phyloP scores from a whole-genome alignment of 2,329 filamentous ascomycete species.

The Aaosphaeria pasadenensis region DNA sequence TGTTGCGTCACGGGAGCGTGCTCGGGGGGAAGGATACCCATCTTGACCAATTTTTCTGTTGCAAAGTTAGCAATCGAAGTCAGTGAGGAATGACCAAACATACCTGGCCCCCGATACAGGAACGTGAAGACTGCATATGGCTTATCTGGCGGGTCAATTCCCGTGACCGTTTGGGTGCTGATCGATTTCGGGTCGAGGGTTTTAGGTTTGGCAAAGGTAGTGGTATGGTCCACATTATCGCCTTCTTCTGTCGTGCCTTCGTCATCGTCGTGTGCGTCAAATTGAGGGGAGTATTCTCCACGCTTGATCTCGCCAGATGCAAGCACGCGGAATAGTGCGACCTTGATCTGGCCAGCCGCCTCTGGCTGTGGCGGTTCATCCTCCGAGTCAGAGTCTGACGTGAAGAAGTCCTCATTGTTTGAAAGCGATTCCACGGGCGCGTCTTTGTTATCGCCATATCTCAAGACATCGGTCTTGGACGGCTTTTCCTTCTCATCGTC shows the following conservation, averaged over 20 bases:
- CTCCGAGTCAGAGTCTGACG: conserved; percentile 67
- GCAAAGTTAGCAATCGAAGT: conserved; percentile 8
- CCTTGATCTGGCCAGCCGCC: conserved; percentile 95
- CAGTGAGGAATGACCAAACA: conserved; percentile 39
- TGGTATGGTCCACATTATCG: conserved; percentile 92
- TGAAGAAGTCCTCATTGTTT: conserved; percentile 63
- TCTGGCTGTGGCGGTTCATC: conserved; percentile 86
- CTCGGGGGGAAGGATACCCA: conserved; percentile 75
- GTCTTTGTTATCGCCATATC: conserved; percentile 75
- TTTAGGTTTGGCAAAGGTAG: conserved; percentile 96
- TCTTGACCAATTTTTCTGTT: conserved; percentile 89
- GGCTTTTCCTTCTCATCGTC: conserved; percentile 35
- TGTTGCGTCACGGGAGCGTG: conserved; percentile 54
- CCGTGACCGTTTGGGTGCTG: conserved; percentile 98
- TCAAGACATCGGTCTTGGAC: conserved; percentile 59
- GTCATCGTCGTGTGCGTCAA: conserved; percentile 93
- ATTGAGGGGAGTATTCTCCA: conserved; percentile 96
- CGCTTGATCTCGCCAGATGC: conserved; percentile 97
- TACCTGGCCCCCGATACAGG: conserved; percentile 93
- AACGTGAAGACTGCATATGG: conserved; percentile 98
- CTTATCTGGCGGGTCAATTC: conserved; percentile 92
- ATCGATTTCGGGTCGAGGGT: conserved; percentile 94
- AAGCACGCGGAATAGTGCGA: conserved; percentile 90
- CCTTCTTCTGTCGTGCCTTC: conserved; percentile 61
- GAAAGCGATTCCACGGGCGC: conserved; percentile 71